Evolutionary conservation across 2,329 filamentous ascomycete genomes (phyloP).

Genomic region (Ascochyta lentis): DNA sequence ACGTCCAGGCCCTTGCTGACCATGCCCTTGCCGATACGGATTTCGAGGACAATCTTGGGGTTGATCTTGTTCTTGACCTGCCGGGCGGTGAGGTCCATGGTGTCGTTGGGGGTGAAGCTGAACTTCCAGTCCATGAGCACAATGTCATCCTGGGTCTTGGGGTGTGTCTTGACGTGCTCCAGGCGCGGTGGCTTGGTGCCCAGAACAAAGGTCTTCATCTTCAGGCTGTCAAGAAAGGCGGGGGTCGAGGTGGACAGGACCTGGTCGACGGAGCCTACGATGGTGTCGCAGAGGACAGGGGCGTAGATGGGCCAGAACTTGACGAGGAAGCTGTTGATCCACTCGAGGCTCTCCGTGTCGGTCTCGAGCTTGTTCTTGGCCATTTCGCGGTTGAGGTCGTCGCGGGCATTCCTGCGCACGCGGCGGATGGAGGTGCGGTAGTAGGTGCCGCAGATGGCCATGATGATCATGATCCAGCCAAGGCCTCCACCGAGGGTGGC

Average conservation of each 20-base stretch:
- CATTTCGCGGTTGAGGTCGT: conserved; percentile 90
- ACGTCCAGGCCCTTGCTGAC: conserved; percentile 97
- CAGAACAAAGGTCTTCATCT: conserved; percentile 90
- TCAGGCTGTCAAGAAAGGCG: conserved; percentile 89
- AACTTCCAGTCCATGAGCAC: conserved; percentile 99
- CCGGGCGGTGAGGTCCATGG: conserved; percentile 84
- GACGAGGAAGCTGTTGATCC: conserved; percentile 98
- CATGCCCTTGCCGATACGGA: conserved; percentile 93
- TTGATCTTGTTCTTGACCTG: conserved; percentile 97
- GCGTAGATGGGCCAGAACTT: conserved; percentile 99
- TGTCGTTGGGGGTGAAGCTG: conserved; percentile 97
- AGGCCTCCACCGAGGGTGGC: conserved; percentile 89
- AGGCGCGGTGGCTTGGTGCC: conserved; percentile 94
- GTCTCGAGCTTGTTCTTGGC: conserved; percentile 86
- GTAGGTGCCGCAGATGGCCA: conserved; percentile 92
- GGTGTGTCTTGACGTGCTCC: conserved; percentile 98
- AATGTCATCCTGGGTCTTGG: conserved; percentile 91
- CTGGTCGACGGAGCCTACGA: conserved; percentile 94
- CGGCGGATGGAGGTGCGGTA: conserved; percentile 94
- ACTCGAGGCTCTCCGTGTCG: conserved; percentile 91
- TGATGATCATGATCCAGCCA: conserved; percentile 90
- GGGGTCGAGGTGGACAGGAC: conserved; percentile 92
- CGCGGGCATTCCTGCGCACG: conserved; percentile 92
- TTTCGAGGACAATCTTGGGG: conserved; percentile 93
- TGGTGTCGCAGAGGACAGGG: conserved; percentile 87